These are phyloP conservation scores for Rhizophagus clarus DNA, from an alignment of 192 early-diverging fungal genomes.

Conservation along the genomic window DNA sequence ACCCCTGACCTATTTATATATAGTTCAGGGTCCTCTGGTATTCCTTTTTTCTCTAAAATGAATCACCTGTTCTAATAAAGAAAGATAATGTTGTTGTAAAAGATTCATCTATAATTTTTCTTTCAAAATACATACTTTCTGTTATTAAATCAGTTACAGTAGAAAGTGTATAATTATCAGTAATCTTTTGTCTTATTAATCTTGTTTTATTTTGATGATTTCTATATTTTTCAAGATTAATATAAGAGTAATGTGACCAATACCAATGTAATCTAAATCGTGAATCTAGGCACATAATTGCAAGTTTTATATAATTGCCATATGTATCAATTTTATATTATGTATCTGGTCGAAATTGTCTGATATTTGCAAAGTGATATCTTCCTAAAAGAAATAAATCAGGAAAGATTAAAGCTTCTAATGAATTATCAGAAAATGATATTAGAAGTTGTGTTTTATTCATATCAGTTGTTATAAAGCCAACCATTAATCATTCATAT, in stretches of 20 bases:
- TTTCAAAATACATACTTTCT: no score
- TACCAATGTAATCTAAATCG: slow-evolving; percentile 7
- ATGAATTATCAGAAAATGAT: no score
- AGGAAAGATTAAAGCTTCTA: not conserved
- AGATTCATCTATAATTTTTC: no score
- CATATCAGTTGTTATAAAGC: no score
- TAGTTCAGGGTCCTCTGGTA: no score
- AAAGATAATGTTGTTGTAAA: no score
- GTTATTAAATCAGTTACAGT: no score
- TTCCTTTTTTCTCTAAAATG: slow-evolving; percentile 9
- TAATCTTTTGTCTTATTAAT: no score
- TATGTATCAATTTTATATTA: not conserved
- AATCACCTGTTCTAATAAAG: not conserved
- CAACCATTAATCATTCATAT: no score
- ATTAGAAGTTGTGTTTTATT: no score
- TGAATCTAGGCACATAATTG: slow-evolving; percentile 10
- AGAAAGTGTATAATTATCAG: no score
- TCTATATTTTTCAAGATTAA: not conserved
- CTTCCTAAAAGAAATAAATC: not conserved
- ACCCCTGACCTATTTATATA: no score
- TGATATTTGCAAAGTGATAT: not conserved
- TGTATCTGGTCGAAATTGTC: not conserved
- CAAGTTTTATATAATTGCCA: slow-evolving; percentile 13
- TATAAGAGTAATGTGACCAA: slow-evolving; percentile 3
- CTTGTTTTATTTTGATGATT: not conserved